Evolutionary conservation across 78 protist species (phyloP).

Genomic region (Guillardia theta): DNA sequence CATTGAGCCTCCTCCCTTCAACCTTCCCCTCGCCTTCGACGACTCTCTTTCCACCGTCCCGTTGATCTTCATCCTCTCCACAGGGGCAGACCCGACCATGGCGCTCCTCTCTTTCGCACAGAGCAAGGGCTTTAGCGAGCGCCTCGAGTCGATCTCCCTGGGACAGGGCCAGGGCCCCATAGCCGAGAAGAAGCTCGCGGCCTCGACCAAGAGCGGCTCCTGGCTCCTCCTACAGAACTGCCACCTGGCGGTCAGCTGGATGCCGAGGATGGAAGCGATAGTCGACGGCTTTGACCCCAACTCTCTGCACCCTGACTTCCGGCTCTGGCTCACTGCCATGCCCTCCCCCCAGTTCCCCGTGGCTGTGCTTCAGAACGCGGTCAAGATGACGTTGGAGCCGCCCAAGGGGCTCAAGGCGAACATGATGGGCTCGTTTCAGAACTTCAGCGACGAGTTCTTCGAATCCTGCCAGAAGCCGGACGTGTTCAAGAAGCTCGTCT

Average conservation of each 20-base stretch:
- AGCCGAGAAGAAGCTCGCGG: conserved; percentile 56
- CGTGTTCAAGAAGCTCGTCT: conserved; percentile 66
- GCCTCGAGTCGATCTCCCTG: conserved; percentile 57
- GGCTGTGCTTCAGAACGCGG: conserved; percentile 69
- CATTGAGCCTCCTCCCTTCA: conserved; percentile 74
- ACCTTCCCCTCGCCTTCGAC: conserved; percentile 48
- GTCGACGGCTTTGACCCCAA: conserved; percentile 38
- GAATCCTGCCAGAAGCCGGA: not conserved
- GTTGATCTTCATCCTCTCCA: conserved; percentile 74
- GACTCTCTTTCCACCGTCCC: conserved; percentile 64
- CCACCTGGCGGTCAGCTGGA: conserved; percentile 64
- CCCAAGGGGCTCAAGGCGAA: conserved; percentile 81
- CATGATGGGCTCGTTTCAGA: conserved; percentile 57
- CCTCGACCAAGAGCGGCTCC: conserved; percentile 72
- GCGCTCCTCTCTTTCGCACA: conserved; percentile 71
- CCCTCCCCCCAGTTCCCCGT: conserved; percentile 72
- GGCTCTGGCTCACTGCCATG: conserved; percentile 84
- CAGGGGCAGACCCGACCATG: conserved; percentile 79
- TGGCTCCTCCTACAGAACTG: conserved; percentile 42
- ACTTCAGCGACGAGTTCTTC: conserved; percentile 53
- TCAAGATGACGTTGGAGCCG: conserved; percentile 82
- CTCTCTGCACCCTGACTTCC: conserved; percentile 62
- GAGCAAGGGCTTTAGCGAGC: conserved; percentile 22
- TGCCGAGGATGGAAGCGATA: conserved; percentile 62
- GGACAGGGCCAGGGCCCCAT: conserved; percentile 87